Percentiles rank a stretch among this genome's conserved stretches.
phyloP scores from a whole-genome alignment of 2,329 filamentous ascomycete species.

The Akanthomyces uredinophilus region DNA sequence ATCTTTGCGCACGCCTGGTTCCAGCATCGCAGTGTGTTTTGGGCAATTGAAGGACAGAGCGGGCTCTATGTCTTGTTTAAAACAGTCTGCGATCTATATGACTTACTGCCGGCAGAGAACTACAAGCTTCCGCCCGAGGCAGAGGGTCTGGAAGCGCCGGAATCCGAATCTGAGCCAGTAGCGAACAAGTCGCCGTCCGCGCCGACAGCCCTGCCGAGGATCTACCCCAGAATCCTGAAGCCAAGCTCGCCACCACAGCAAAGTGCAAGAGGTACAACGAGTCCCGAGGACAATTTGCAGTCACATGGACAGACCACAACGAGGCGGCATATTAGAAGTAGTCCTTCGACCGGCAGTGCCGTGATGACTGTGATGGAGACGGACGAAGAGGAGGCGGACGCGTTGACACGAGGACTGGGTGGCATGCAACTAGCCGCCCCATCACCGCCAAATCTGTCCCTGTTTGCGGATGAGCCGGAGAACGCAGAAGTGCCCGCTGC shows the following conservation, averaged over 20 bases:
- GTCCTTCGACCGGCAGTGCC: constrained; percentile 70
- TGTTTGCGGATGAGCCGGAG: constrained; percentile 34
- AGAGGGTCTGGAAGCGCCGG: constrained; percentile 65
- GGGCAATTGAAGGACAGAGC: constrained; percentile 85
- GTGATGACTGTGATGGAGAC: constrained; percentile 80
- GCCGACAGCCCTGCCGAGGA: constrained; percentile 19
- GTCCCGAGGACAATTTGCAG: constrained; percentile 47
- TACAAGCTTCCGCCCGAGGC: constrained; percentile 94
- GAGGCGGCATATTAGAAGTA: constrained; percentile 74
- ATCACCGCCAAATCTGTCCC: constrained; percentile 1
- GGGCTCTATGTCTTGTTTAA: constrained; percentile 96
- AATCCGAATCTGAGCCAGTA: constrained; percentile 37
- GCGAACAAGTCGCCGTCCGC: constrained; percentile 20
- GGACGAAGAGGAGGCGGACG: constrained; percentile 63
- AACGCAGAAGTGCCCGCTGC: constrained; percentile 37
- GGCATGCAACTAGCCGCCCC: constrained; percentile 42
- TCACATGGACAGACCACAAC: constrained; percentile 62
- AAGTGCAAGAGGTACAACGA: constrained; percentile 17
- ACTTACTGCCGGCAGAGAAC: constrained; percentile 84
- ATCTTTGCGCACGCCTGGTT: constrained; percentile 99
- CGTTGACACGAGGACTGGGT: constrained; percentile 41
- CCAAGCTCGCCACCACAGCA: constrained; percentile 27
- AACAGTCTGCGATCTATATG: constrained; percentile 89
- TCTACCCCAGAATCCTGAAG: constrained; percentile 28
- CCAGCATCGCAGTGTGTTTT: constrained; percentile 91